These are phyloP conservation scores for Silybum marianum DNA, from an alignment of 129 eudicot genomes.

Conservation along the genomic window DNA sequence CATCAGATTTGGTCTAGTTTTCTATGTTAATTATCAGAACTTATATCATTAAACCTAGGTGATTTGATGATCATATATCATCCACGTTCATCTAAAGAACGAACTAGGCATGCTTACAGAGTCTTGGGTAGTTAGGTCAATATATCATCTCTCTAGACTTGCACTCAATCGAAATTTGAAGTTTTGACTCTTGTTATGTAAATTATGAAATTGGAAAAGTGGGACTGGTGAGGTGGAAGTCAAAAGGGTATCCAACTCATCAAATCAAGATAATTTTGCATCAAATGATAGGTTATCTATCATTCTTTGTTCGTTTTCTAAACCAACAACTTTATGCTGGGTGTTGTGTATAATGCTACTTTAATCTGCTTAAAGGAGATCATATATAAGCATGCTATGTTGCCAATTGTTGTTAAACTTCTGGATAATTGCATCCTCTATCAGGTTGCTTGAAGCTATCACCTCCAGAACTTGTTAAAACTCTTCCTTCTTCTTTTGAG, in stretches of 20 bases:
- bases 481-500: background rate
- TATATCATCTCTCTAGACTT: background rate
- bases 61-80: too few species aligned
- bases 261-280: background rate
- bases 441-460: background rate
- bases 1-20: too few species aligned
- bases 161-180: background rate
- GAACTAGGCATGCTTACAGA: background rate
- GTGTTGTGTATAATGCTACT: background rate
- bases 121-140: background rate
- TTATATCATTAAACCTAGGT: too few species aligned
- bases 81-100: background rate
- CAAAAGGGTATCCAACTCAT: background rate
- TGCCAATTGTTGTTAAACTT: background rate
- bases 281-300: background rate
- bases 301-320: background rate
- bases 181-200: background rate
- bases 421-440: background rate
- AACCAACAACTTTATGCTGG: background rate
- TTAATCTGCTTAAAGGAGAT: background rate
- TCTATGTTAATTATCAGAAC: too few species aligned
- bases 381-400: background rate
- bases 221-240: background rate
- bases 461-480: background rate
- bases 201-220: background rate